Conservation (phyloP, 768 basidiomycete species). For the Rhodotorula babjevae region DNA sequence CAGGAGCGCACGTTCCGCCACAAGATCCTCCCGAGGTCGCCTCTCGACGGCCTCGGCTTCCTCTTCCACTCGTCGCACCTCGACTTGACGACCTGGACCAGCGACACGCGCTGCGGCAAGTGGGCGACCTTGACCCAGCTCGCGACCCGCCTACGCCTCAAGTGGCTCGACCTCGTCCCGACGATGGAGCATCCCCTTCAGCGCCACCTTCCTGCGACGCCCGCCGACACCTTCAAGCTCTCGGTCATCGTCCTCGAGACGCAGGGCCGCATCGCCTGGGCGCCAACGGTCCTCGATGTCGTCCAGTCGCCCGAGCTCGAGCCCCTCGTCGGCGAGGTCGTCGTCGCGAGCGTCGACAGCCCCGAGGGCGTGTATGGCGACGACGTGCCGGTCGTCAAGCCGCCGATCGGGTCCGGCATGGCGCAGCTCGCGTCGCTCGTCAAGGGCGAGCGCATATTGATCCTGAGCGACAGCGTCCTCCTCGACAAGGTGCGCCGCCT, state of each 20-base stretch:
- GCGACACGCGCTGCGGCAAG: conserved; percentile 9
- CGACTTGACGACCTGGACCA: conserved; percentile 15
- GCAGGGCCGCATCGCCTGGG: conserved; percentile 18
- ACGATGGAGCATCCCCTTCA: conserved; percentile 30
- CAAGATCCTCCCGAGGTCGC: conserved; percentile 23
- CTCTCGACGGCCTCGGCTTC: conserved; percentile 31
- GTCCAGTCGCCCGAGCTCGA: conserved; percentile 19
- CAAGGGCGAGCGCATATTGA: conserved; percentile 7
- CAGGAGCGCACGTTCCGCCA: conserved; percentile 5
- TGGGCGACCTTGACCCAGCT: conserved; percentile 24
- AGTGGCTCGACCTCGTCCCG: conserved; percentile 36
- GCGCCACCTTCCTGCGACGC: conserved; percentile 21
- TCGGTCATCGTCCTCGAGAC: conserved; percentile 30
- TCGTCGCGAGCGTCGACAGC: conserved; percentile 27
- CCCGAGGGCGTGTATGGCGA: conserved; percentile 10
- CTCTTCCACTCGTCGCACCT: conserved; percentile 33
- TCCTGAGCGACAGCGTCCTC: conserved; percentile 30
- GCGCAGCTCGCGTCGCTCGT: conserved; percentile 4
- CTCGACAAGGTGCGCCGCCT: conserved; percentile 25
- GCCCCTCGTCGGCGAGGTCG: conserved; percentile 17
- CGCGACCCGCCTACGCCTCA: conserved; percentile 15
- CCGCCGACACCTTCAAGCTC: conserved; percentile 17
- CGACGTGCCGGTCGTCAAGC: conserved; percentile 9
- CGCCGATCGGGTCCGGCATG: conserved; percentile 14
- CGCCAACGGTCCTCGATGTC: conserved; percentile 10